phyloP scores from a whole-genome alignment of 164 flowering plant genomes.

The Aristolochia fimbriata region DNA sequence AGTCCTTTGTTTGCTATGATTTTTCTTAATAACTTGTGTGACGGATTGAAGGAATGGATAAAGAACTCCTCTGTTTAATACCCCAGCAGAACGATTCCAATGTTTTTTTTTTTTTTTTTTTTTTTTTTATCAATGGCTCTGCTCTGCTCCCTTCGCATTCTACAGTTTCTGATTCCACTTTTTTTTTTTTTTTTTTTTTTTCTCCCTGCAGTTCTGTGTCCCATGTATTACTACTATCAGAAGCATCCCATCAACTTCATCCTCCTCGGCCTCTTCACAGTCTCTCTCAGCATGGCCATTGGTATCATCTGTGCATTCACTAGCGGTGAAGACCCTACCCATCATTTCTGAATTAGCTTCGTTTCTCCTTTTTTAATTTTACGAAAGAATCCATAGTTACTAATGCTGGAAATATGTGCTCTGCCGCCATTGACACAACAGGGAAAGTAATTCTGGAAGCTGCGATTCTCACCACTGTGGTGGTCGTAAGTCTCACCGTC shows the following conservation, averaged over 20 bases:
- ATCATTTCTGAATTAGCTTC: not conserved
- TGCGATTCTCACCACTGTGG: slow-evolving; percentile 8
- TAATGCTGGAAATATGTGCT: no score
- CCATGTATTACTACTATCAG: slow-evolving; percentile 34
- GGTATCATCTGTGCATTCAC: slow-evolving; percentile 63
- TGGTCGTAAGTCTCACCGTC: slow-evolving; percentile 10
- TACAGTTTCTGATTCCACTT: not conserved
- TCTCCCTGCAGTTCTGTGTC: slow-evolving; percentile 38
- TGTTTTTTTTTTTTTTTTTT: not conserved
- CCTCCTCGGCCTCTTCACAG: slow-evolving; percentile 54
- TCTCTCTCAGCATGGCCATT: slow-evolving; percentile 32
- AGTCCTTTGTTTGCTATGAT: no score
- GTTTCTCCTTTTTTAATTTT: not conserved
- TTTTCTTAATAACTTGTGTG: not conserved
- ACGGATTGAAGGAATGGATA: no score
- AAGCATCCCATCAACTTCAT: slow-evolving; percentile 52
- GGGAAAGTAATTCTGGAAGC: slow-evolving; percentile 14
- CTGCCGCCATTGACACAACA: not conserved
- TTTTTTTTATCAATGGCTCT: not conserved
- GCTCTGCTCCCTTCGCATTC: not conserved
- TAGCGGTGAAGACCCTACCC: slow-evolving; percentile 25
- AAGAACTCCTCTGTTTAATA: no score
- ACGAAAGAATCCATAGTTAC: no score
- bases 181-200: not conserved
- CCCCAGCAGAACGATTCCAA: no score